Base-by-base conservation (phyloP, 2,329 filamentous ascomycete species). In the Sclerotinia minor region DNA sequence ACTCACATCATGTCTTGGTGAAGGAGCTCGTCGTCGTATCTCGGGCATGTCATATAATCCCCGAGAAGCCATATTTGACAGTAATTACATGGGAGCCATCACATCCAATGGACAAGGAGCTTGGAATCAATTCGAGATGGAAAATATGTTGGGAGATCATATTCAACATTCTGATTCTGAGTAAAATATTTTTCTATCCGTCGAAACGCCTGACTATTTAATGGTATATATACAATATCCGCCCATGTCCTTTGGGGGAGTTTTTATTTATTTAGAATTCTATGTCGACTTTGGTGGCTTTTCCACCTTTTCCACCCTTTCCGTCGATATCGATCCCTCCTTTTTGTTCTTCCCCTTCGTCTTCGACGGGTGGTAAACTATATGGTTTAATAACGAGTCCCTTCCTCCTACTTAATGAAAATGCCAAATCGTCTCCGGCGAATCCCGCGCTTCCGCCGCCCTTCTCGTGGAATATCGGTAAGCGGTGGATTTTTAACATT, bases 311-410 rank as follows among this genome's bases (percentile, higher is more conserved):
- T 35, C 35, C 73, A 70, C 71, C 67, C 35, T 74, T 72, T 69
- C 72, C 67, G 65, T 75, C 72, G 70, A 69, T 70, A 59, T 76
- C 74, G 45, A 76, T 45, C 6, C 73, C 72, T 13, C 73, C 72
- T 55, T 69, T 71, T 60, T 74, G 70, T 59, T 77, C 74, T 44
- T 69, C 72, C 44, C 79, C 79, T 38, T 82, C 80, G 72, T 90
- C 92, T 66, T 93, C 91, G 52, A 94, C 82, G 0, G 95, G 95
- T 35, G 95, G 95, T 54, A 99, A 82, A 77, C 91, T 95, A 79
- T 93, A 97, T 0, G 93, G 92, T 74, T 89, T 91, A 71, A 99
- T 92, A 50, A 92, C 85, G 72, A 99, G 87, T 64, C 92, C 94
- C 73, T 86, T 89, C 3, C 86, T 85, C 74, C 92, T 84, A 77